phyloP scores from a whole-genome alignment of 176 grass and related monocot species.

The Tillandsia fasciculata region DNA sequence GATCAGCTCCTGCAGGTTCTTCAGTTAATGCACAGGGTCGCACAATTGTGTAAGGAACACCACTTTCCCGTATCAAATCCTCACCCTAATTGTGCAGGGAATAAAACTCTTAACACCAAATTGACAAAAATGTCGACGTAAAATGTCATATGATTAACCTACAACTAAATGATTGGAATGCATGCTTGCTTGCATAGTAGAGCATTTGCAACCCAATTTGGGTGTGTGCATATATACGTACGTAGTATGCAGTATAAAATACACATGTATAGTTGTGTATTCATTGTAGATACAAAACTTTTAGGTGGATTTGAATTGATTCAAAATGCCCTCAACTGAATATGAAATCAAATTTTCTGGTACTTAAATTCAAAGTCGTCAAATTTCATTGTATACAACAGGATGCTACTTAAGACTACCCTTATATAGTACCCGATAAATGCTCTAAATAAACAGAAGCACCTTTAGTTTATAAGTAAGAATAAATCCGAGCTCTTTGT shows the following conservation, averaged over 20 bases:
- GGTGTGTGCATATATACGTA: not conserved
- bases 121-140: not conserved
- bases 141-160: not conserved
- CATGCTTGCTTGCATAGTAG: constrained; percentile 12
- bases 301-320: not conserved
- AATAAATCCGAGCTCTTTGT: constrained; percentile 93
- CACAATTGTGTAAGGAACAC: constrained; percentile 65
- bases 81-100: constrained; percentile 43
- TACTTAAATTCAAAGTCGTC: not conserved
- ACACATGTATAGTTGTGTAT: too few species aligned
- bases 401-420: not conserved
- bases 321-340: not conserved
- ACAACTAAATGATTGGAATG: not conserved
- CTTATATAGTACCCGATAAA: not conserved
- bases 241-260: not conserved
- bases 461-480: constrained; percentile 94
- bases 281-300: too few species aligned
- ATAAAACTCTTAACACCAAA: not conserved
- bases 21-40: constrained; percentile 87
- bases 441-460: not conserved
- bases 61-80: constrained; percentile 86
- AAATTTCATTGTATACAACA: not conserved
- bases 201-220: not conserved
- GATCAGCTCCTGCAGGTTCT: constrained; percentile 90
- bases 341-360: not conserved